A percentile compares a stretch with the other conserved stretches of the same genome.
These are phyloP conservation scores for Citeromyces matritensis DNA, from an alignment of 805 yeast genomes.

Conservation along the genomic window DNA sequence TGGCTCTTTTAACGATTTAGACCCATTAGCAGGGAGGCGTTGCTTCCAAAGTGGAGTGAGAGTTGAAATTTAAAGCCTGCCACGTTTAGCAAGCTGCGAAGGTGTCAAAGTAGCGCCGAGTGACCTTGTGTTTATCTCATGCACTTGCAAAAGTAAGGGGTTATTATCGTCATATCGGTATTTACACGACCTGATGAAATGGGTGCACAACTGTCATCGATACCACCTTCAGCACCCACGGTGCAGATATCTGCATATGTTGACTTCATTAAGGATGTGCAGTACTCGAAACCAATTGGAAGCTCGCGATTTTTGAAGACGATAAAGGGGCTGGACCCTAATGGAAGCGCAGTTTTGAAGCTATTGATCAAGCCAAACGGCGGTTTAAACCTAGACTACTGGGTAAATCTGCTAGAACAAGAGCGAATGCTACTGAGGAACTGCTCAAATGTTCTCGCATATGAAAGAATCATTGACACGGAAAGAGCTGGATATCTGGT, in stretches of 20 bases:
- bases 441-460: constrained; percentile 55
- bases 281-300: constrained; percentile 62
- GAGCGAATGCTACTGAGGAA: constrained; percentile 25
- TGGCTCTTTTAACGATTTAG: too few species aligned
- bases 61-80: too few species aligned
- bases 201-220: constrained; percentile 79
- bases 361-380: constrained; percentile 61
- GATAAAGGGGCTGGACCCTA: constrained; percentile 59
- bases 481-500: constrained; percentile 85
- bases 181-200: too few species aligned
- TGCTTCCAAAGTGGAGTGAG: too few species aligned
- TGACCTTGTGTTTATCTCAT: too few species aligned
- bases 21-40: too few species aligned
- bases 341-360: constrained; percentile 67
- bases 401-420: constrained; percentile 14
- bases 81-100: too few species aligned
- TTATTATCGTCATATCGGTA: too few species aligned
- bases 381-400: constrained; percentile 18
- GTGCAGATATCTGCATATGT: constrained; percentile 85
- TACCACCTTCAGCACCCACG: constrained; percentile 86
- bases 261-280: constrained; percentile 61
- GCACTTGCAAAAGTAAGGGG: too few species aligned
- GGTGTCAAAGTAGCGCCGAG: too few species aligned
- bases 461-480: constrained; percentile 64
- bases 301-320: constrained; percentile 80